Evolutionary conservation across 495 filamentous ascomycete genomes (phyloP), one percentile per base, ranked within the genome.

Genomic region (Trichoderma virens): DNA sequence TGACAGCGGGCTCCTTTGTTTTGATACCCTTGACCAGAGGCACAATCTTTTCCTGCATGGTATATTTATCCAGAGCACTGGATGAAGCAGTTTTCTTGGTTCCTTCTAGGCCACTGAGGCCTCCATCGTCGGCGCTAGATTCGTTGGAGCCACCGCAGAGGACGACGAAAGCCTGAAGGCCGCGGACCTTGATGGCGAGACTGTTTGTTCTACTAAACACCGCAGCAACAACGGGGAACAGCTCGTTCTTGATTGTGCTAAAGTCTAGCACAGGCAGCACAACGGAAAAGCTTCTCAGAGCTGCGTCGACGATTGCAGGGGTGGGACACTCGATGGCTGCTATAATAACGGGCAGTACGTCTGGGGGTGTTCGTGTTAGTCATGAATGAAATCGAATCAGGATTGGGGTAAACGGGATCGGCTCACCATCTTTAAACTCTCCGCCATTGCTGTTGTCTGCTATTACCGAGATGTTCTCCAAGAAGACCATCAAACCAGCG

Each of bases 1-100:
- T 96, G 3, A 98, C 94, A 2, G 91, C 93, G 0, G 94, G 94
- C 70, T 98, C 94, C 70, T 95, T 97, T 0, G 94, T 98, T 72
- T 98, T 98, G 73, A 98, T 98, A 1, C 79, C 91, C 70, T 90
- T 92, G 62, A 98, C 81, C 5, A 97, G 79, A 0, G 94, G 94
- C 4, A 98, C 83, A 18, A 98, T 87, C 75, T 96, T 97, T 72
- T 98, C 94, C 71, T 98, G 95, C 68, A 98, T 90, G 1, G 94
- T 97, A 68, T 92, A 97, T 72, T 98, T 98, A 75, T 98, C 94
- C 35, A 98, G 79, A 20, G 92, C 92, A 20, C 71, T 82, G 3
- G 83, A 85, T 31, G 85, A 86, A 35, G 78, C 76, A 59, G 83
- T 77, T 35, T 83, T 77, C 63, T 74, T 81, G 61, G 82, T 81